A percentile compares a stretch with the other conserved stretches of the same genome.
phyloP scores from a whole-genome alignment of 345 rosid species.

The Geranium rotundifolium region DNA sequence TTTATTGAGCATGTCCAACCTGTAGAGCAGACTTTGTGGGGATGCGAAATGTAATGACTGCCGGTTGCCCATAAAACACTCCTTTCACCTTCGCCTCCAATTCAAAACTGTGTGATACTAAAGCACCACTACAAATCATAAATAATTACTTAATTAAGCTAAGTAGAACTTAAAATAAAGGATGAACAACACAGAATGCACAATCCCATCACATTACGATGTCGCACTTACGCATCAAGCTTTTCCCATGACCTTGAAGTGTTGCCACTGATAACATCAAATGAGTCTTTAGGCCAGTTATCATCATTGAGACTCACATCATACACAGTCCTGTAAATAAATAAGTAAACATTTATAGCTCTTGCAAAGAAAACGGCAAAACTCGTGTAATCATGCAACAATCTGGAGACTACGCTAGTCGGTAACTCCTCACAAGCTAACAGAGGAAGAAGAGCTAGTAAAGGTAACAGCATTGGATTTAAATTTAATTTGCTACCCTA shows the following conservation, averaged over 20 bases:
- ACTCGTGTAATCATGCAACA: too few relatives aligned
- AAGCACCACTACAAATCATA: conserved; percentile 48
- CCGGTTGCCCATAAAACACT: conserved; percentile 72
- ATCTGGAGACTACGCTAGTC: too few relatives aligned
- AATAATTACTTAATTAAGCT: too few relatives aligned
- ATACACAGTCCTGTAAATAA: conserved; percentile 54
- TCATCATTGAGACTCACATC: conserved; percentile 65
- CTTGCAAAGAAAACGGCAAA: too few relatives aligned
- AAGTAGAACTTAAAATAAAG: too few relatives aligned
- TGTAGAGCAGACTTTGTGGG: conserved; percentile 74
- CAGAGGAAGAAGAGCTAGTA: too few relatives aligned
- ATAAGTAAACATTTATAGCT: too few relatives aligned
- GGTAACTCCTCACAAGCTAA: too few relatives aligned
- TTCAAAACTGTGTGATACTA: conserved; percentile 73
- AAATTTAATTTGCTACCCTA: too few relatives aligned
- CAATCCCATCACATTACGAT: background rate
- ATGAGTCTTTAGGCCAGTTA: conserved; percentile 54
- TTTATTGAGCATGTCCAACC: conserved; percentile 26
- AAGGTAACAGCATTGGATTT: too few relatives aligned
- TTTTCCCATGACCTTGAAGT: conserved; percentile 80
- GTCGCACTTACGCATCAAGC: conserved; percentile 76
- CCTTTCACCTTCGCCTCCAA: conserved; percentile 77
- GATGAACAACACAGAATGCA: background rate
- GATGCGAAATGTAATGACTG: conserved; percentile 75
- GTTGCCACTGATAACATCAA: conserved; percentile 64